A percentile compares a stretch with the other conserved stretches of the same genome.
phyloP scores from a whole-genome alignment of 2,329 filamentous ascomycete species.

The Fusarium fracticaudum region DNA sequence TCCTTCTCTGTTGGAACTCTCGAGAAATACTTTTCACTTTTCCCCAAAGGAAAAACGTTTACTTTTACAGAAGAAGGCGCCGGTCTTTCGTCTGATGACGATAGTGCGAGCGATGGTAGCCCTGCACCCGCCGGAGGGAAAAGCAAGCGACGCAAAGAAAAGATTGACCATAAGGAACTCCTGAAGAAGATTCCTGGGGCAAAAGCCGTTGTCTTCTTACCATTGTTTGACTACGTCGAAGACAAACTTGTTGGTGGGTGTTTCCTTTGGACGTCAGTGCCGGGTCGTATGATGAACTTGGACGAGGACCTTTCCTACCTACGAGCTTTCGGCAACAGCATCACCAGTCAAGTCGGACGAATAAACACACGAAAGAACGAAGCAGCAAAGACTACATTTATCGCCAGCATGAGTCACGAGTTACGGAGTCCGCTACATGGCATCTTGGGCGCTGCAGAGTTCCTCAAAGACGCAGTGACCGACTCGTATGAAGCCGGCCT shows the following conservation, averaged over 20 bases:
- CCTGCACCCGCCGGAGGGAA: not conserved
- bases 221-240: slow-evolving; percentile 49
- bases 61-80: slow-evolving; percentile 45
- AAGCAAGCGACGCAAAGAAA: slow-evolving; percentile 20
- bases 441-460: slow-evolving; percentile 62
- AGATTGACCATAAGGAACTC: slow-evolving; percentile 47
- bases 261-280: slow-evolving; percentile 49
- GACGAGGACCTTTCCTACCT: slow-evolving; percentile 50
- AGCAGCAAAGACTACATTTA: slow-evolving; percentile 66
- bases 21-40: slow-evolving; percentile 45
- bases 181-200: slow-evolving; percentile 48
- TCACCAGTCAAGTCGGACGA: slow-evolving; percentile 64
- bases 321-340: slow-evolving; percentile 44
- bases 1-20: slow-evolving; percentile 43
- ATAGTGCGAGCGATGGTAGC: slow-evolving; percentile 42
- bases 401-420: slow-evolving; percentile 68
- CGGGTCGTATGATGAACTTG: slow-evolving; percentile 49
- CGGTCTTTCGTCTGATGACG: slow-evolving; percentile 45
- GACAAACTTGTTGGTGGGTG: slow-evolving; percentile 49
- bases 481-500: slow-evolving; percentile 54
- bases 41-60: slow-evolving; percentile 44
- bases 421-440: slow-evolving; percentile 66
- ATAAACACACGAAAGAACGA: slow-evolving; percentile 62
- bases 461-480: slow-evolving; percentile 55
- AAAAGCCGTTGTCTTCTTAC: slow-evolving; percentile 48